Base-by-base conservation (phyloP, 495 filamentous ascomycete genomes). In the Venustampulla echinocandica region DNA sequence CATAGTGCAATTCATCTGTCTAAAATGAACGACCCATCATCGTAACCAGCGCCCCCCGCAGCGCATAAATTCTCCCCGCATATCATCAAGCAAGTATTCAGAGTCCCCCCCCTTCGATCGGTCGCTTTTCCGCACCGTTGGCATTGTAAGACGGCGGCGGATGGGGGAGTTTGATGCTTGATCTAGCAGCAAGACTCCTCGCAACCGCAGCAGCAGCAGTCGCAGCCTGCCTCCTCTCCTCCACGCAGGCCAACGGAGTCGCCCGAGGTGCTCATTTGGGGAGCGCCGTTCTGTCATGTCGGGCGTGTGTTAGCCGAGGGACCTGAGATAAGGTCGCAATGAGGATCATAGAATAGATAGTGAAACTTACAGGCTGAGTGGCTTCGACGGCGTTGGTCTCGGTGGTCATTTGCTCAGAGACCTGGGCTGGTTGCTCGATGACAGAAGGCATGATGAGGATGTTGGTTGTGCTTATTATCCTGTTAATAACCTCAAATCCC, bases 151-250 rank as follows among this genome's bases (percentile, higher is more conserved):
- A 30, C 27, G 27, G 27, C n/a, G 27, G 7, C 7, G 27, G n/a
- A 30, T 30, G 27, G 7, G 27, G 27, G n/a, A 30, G n/a, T n/a
- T n/a, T 30, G 7, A 7, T n/a, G 27, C n/a, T 14, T 7, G n/a
- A 7, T 40, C 37, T 69, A 38, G 59, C 52, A 20, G 51, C 52
- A 54, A 3, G 27, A n/a, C 45, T 56, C 53, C 3, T 34, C 38
- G 21, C 53, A 56, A 4, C 44, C 40, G 21, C 49, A 52, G 6
- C 49, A 44, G 35, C 53, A 56, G 45, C 53, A 56, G 5, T 56
- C 41, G 45, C 53, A 56, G 3, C 36, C 27, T 15, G 35, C 41
- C 3, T 41, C 19, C 34, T 56, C 53, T 14, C 50, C 54, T 4
- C 54, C 54, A 42, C 54, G 50, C 11, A 53, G 24, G 9, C 46